Conservation (phyloP, 768 basidiomycete genomes). For the Neoboletus magnificus region DNA sequence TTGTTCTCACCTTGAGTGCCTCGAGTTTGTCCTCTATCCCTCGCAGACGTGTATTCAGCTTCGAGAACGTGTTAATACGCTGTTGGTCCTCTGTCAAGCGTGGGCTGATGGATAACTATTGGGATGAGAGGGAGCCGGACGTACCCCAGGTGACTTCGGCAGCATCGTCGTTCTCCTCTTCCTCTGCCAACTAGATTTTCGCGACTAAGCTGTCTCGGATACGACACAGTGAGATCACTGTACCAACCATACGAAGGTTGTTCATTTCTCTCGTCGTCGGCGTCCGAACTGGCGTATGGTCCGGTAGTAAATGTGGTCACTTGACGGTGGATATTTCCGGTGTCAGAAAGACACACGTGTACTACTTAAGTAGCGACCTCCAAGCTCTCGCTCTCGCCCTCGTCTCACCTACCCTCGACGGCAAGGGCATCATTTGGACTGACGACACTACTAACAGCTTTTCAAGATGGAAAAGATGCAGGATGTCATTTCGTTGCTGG, state of each 20-base stretch:
- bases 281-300: neutral
- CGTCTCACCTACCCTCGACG: too few relatives aligned
- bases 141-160: constrained; percentile 85
- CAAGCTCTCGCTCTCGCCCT: too few relatives aligned
- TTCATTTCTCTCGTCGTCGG: constrained; percentile 24
- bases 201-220: neutral
- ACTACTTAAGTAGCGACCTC: too few relatives aligned
- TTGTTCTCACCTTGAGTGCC: constrained; percentile 59
- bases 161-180: constrained; percentile 72
- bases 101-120: neutral
- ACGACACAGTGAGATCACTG: neutral
- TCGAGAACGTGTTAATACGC: constrained; percentile 88
- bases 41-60: constrained; percentile 77
- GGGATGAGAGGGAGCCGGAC: constrained; percentile 2
- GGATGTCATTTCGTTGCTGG: constrained; percentile 8
- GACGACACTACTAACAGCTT: neutral
- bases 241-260: constrained; percentile 56
- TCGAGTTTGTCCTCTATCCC: constrained; percentile 70
- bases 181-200: constrained; percentile 56
- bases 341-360: neutral
- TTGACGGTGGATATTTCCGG: neutral
- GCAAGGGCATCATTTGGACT: neutral
- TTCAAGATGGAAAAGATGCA: constrained; percentile 6
- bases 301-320: too few relatives aligned
- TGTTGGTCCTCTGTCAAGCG: constrained; percentile 70